Base-by-base conservation (phyloP, 371 early-diverging fungal species). In the Coemansia sp. region DNA sequence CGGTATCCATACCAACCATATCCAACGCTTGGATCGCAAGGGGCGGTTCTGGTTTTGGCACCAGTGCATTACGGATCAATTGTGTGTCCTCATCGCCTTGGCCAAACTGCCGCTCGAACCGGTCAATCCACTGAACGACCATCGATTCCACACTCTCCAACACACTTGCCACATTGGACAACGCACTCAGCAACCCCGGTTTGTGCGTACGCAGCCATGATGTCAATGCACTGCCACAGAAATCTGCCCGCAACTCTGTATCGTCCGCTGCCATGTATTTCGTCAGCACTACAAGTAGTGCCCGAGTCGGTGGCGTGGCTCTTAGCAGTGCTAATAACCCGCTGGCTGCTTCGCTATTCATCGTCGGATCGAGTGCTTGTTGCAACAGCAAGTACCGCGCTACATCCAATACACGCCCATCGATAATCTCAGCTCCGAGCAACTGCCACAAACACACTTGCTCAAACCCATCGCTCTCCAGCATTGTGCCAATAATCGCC, bases 371-470 rank as follows among this genome's bases (percentile, higher is more conserved):
- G 21, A 57, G 57, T 14, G 18, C 5, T 20, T 14, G 12, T 4
- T 33, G 18, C 0, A 57, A n/a, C 57, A 57, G 37, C 14, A 33
- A n/a, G 3, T 39, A 40, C 3, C 47, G 48, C 26, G 16, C 14
- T 21, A 62, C 7, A 8, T 9, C 51, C 51, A 18, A 21, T n/a
- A 9, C n/a, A 16, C 0, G 12, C 6, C 14, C 58, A 9, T 63
- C 79, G 3, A 48, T 21, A 4, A 75, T 12, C 40, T 81, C 81
- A 0, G 69, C 68, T 1, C 21, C 63, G 3, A 80, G 39, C 50
- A 81, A 26, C 63, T 81, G 81, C 81, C 81, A 81, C 48, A 79
- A 23, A 30, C 74, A 78, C 47, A 81, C 68, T 42, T 80, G 81
- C 62, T 79, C 79, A 33, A 72, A 79, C 11, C 78, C 67, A 20